phyloP scores from a whole-genome alignment of 805 yeast genomes.

The Hanseniaspora guilliermondii region DNA sequence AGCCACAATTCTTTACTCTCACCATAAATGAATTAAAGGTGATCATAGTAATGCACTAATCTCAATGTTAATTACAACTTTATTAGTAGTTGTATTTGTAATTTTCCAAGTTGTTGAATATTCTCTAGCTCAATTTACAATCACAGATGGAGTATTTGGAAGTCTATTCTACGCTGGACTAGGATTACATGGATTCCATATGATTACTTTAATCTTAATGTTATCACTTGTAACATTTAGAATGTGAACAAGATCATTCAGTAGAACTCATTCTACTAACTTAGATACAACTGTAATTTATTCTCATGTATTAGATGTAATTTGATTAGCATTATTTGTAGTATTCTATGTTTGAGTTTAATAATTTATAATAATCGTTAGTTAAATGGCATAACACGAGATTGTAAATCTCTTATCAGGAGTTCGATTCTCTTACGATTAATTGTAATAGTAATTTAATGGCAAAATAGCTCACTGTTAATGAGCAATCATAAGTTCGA shows the following conservation, averaged over 20 bases:
- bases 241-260: conserved; percentile 19
- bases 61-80: conserved; percentile 19
- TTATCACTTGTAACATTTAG: conserved; percentile 19
- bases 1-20: conserved; percentile 21
- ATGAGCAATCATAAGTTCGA: conserved; percentile 20
- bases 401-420: not conserved
- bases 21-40: conserved; percentile 20
- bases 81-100: conserved; percentile 21
- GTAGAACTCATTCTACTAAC: conserved; percentile 21
- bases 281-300: conserved; percentile 21
- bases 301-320: conserved; percentile 23
- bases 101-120: conserved; percentile 23
- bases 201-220: conserved; percentile 20
- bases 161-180: conserved; percentile 21
- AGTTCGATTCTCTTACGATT: conserved; percentile 12
- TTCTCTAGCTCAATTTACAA: conserved; percentile 20
- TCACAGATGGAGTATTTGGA: conserved; percentile 23
- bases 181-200: conserved; percentile 22
- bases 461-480: conserved; percentile 19
- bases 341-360: conserved; percentile 24
- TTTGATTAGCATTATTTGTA: conserved; percentile 23
- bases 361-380: not conserved
- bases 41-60: conserved; percentile 17
- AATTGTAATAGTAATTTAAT: conserved; percentile 16
- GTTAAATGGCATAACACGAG: not conserved